Conservation (phyloP, 2,329 filamentous ascomycete species). For the Claviceps pazoutovae region DNA sequence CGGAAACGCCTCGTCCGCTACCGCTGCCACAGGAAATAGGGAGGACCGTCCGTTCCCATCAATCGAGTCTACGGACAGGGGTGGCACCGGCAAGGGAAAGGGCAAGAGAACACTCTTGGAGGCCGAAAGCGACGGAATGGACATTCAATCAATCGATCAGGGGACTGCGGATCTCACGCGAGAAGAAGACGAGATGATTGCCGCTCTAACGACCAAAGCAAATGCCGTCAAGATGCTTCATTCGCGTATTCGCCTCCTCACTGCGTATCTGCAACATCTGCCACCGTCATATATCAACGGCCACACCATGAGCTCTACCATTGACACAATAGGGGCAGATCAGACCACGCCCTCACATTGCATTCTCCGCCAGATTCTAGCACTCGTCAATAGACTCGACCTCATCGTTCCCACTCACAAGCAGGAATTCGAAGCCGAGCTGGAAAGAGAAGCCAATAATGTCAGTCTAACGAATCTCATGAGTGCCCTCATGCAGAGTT, state of each 20-base stretch:
- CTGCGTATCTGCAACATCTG: conserved; percentile 61
- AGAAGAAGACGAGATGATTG: conserved; percentile 48
- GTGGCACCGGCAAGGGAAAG: conserved; percentile 24
- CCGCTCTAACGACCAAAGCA: conserved; percentile 65
- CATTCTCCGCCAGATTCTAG: conserved; percentile 77
- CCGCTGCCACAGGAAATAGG: conserved; percentile 35
- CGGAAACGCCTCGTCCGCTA: conserved; percentile 45
- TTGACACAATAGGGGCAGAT: conserved; percentile 20
- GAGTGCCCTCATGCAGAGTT: conserved; percentile 57
- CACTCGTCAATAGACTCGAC: conserved; percentile 69
- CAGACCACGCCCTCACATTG: conserved; percentile 44
- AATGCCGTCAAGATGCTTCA: conserved; percentile 93
- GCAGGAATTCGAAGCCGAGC: conserved; percentile 53
- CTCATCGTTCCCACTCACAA: conserved; percentile 62
- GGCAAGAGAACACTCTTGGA: conserved; percentile 33
- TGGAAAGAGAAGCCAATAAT: conserved; percentile 68
- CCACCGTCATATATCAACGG: conserved; percentile 50
- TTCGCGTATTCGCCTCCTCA: conserved; percentile 57
- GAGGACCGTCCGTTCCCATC: conserved; percentile 28
- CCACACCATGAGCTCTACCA: conserved; percentile 23
- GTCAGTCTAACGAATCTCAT: conserved; percentile 67
- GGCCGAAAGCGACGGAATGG: conserved; percentile 14
- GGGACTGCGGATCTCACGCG: conserved; percentile 29
- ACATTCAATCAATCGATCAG: conserved; percentile 23
- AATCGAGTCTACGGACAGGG: conserved; percentile 30